Evolutionary conservation across 495 filamentous ascomycete genomes (phyloP).

Genomic region (Oleoguttula mirabilis): DNA sequence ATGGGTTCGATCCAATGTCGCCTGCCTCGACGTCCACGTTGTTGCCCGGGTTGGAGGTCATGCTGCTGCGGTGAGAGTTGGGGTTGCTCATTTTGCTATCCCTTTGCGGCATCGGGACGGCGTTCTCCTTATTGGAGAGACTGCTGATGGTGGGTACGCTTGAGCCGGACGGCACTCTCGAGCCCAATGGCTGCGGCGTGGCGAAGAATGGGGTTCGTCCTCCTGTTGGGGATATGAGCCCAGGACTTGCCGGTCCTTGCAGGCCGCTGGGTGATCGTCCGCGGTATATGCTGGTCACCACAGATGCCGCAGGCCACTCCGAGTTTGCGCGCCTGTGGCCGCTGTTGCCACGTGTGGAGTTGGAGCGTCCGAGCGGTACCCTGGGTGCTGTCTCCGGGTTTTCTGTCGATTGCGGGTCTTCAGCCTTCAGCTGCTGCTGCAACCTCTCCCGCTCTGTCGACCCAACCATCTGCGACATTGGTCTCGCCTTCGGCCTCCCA

Average conservation of each 20-base stretch:
- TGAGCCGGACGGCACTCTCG: slow-evolving; percentile 18
- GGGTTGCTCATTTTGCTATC: slow-evolving; percentile 1
- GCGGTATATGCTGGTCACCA: slow-evolving; percentile 78
- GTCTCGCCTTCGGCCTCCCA: slow-evolving; percentile 21
- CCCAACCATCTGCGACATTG: slow-evolving; percentile 26
- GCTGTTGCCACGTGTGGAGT: slow-evolving; percentile 40
- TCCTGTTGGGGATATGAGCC: slow-evolving; percentile 37
- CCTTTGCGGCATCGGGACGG: neutral
- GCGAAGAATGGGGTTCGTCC: slow-evolving; percentile 42
- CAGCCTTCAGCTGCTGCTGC: slow-evolving; percentile 44
- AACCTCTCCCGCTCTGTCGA: slow-evolving; percentile 31
- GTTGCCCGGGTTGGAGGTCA: slow-evolving; percentile 3
- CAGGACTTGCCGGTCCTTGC: slow-evolving; percentile 42
- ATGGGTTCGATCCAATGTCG: slow-evolving; percentile 3
- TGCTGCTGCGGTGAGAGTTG: neutral
- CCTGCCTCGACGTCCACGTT: neutral
- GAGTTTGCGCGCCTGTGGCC: slow-evolving; percentile 51
- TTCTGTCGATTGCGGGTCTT: slow-evolving; percentile 36
- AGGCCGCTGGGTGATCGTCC: slow-evolving; percentile 44
- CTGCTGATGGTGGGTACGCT: slow-evolving; percentile 9
- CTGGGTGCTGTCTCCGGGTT: slow-evolving; percentile 74
- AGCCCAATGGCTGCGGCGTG: slow-evolving; percentile 26
- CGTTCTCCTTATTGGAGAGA: neutral
- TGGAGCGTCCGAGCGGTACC: slow-evolving; percentile 60
- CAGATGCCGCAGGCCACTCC: slow-evolving; percentile 45